Evolutionary conservation across 768 basidiomycete genomes (phyloP).

Genomic region (Serpula lacrymans): DNA sequence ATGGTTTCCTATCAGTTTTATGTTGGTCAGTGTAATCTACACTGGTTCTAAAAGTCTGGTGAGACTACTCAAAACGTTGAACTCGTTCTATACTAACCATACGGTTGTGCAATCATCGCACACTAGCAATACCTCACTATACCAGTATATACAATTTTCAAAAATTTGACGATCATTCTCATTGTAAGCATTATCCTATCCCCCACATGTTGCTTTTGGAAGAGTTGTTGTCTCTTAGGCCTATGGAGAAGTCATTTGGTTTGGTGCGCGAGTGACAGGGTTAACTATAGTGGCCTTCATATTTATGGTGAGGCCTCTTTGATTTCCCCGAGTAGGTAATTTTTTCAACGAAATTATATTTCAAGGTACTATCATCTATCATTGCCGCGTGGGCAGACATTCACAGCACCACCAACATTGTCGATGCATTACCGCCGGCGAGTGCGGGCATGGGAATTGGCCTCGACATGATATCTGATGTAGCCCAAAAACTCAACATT

Average conservation of each 20-base stretch:
- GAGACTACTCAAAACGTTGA: slow-evolving; percentile 36
- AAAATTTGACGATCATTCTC: slow-evolving; percentile 98
- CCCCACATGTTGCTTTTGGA: slow-evolving; percentile 5
- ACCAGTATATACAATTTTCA: slow-evolving; percentile 98
- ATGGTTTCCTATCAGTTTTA: slow-evolving; percentile 94
- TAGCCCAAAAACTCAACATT: slow-evolving; percentile 56
- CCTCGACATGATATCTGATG: slow-evolving; percentile 37
- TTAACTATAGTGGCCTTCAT: slow-evolving; percentile 87
- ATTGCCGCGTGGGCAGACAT: slow-evolving; percentile 97
- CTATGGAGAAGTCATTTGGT: slow-evolving; percentile 97
- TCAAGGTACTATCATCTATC: slow-evolving; percentile 84
- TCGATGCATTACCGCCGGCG: slow-evolving; percentile 18
- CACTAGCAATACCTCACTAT: slow-evolving; percentile 92
- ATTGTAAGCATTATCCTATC: slow-evolving; percentile 57
- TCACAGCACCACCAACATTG: slow-evolving; percentile 35
- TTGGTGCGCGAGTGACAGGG: slow-evolving; percentile 83
- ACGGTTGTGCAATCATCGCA: background rate
- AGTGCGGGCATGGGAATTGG: slow-evolving; percentile 25
- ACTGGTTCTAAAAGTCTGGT: slow-evolving; percentile 97
- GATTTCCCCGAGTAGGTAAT: background rate
- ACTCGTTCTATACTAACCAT: slow-evolving; percentile 1
- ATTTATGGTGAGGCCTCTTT: slow-evolving; percentile 67
- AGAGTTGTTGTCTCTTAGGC: slow-evolving; percentile 48
- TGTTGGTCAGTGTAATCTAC: slow-evolving; percentile 94
- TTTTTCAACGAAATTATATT: slow-evolving; percentile 1